phyloP scores from a whole-genome alignment of 768 basidiomycete species.

The Lyophyllum atratum region DNA sequence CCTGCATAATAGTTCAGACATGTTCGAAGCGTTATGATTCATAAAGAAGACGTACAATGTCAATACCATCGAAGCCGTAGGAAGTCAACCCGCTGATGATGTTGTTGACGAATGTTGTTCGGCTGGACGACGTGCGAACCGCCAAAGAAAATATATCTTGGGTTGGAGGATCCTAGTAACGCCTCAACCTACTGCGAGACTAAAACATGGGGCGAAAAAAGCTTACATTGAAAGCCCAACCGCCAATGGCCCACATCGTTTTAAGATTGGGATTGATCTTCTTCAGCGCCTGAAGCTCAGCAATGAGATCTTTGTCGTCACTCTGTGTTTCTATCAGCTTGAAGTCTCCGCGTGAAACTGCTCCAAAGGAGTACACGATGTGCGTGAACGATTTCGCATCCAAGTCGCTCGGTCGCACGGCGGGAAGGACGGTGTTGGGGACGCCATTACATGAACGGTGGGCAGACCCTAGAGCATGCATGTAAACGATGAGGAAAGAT shows the following conservation, averaged over 20 bases:
- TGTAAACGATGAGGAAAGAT: too few species aligned
- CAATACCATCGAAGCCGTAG: not conserved
- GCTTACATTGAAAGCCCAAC: not conserved
- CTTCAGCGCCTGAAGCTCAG: conserved; percentile 9
- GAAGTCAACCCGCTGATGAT: not conserved
- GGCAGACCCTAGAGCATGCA: too few species aligned
- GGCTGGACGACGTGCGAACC: not conserved
- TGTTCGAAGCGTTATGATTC: not conserved
- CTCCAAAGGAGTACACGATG: not conserved
- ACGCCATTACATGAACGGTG: not conserved
- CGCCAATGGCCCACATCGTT: not conserved
- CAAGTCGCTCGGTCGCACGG: not conserved
- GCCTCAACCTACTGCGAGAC: too few species aligned
- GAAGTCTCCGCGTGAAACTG: not conserved
- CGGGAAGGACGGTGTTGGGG: not conserved
- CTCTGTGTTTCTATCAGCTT: conserved; percentile 5
- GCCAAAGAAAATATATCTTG: not conserved
- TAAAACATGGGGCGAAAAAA: not conserved
- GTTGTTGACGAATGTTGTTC: not conserved
- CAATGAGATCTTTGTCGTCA: conserved; percentile 8
- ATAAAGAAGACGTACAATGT: not conserved
- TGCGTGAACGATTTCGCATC: not conserved
- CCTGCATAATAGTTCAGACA: not conserved
- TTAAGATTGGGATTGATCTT: conserved; percentile 3
- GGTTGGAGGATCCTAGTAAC: not conserved